Conservation (phyloP, 1,284 basidiomycete species). For the Neonothopanus nambi region DNA sequence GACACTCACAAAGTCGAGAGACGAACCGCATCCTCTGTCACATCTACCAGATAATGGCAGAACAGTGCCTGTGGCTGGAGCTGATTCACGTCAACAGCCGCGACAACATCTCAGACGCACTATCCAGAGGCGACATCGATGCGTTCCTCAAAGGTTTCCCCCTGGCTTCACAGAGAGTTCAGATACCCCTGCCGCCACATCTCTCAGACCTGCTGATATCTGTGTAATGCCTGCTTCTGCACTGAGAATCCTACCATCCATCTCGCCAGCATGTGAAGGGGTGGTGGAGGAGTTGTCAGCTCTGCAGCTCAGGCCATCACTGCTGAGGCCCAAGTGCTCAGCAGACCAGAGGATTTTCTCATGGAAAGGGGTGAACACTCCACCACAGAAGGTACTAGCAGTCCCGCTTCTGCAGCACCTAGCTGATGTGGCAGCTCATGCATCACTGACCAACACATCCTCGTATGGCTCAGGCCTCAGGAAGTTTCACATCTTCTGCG, state of each 20-base stretch:
- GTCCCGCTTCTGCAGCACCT: conserved; percentile 14
- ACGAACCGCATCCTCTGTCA: background rate
- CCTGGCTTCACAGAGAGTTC: conserved; percentile 7
- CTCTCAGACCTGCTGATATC: conserved; percentile 19
- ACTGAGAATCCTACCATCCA: conserved; percentile 11
- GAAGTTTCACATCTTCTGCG: conserved; percentile 42
- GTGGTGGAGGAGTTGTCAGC: conserved; percentile 12
- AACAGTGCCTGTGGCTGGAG: too few species aligned
- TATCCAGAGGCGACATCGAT: conserved; percentile 33
- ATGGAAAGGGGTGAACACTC: conserved; percentile 32
- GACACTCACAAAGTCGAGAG: conserved; percentile 19
- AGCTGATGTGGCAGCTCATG: conserved; percentile 18
- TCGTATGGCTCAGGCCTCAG: conserved; percentile 33
- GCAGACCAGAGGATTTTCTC: conserved; percentile 28
- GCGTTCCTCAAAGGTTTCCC: conserved; percentile 31
- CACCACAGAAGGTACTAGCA: conserved; percentile 23
- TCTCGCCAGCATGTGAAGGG: too few species aligned
- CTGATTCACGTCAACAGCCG: too few species aligned
- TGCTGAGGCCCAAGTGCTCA: conserved; percentile 26
- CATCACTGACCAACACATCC: conserved; percentile 26
- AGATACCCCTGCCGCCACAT: conserved; percentile 23
- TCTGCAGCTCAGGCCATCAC: conserved; percentile 22
- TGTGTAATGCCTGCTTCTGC: conserved; percentile 19
- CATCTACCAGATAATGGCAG: too few species aligned
- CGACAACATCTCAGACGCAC: conserved; percentile 36